Base-by-base conservation (phyloP, 805 yeast species). In the Debaryomyces prosopidis region DNA sequence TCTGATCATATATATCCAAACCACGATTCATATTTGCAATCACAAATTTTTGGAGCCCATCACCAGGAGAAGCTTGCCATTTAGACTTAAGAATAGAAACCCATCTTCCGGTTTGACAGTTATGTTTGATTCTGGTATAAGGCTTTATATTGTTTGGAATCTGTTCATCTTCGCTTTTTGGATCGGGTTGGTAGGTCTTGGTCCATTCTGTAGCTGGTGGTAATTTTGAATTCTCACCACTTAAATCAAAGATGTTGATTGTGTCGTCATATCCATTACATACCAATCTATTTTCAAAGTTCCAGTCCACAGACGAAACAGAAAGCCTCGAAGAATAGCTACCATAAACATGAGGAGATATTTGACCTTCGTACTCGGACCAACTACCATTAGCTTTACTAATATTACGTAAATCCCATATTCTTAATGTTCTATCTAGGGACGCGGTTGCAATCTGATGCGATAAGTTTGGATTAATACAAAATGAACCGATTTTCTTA, bases 61-160 rank as follows among this genome's bases (percentile, higher is more conserved):
- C 96, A 5, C 54, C 59, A 0, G 96, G 95, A 27, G 75, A 67
- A 2, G 66, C 63, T 49, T 94, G 97, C 95, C 97, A 92, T 58
- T 82, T 78, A 0, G 97, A 83, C 55, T 92, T 89, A 46, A 92
- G 69, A 39, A 92, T 92, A 1, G 96, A 84, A 0, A 94, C 96
- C 99, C 99, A 92, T 52, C 96, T 75, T 0, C 99, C 99, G 0
- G 97, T 87, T 64, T 92, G 96, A 68, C 99, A 94, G 58, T 94
- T 94, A 61, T 94, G 99, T 45, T 79, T 80, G 40, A 92, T 73
- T 8, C 81, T 80, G 20, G 80, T 75, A 23, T 75, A 59, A 0
- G 96, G 96, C n/a, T 57, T 61, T 28, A 89, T 54, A 42, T 76
- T 77, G 6, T 57, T 59, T 1, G 76, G 69, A 4, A 55, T 54